These are phyloP conservation scores for Ophiostoma australiae DNA, from an alignment of 2,329 filamentous ascomycete genomes.

Conservation along the genomic window DNA sequence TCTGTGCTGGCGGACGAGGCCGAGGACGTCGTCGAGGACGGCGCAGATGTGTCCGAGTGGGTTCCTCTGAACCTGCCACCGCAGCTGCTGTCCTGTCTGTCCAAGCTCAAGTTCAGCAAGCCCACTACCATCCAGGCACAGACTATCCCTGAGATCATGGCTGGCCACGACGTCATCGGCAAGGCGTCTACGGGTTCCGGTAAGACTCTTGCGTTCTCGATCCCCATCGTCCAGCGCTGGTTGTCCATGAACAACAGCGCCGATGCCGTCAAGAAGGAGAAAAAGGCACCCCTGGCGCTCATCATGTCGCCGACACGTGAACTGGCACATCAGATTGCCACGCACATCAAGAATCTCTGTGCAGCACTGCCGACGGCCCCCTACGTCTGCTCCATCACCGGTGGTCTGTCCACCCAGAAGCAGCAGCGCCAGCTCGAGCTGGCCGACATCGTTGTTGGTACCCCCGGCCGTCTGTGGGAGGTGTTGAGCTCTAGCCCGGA, in stretches of 20 bases:
- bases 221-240: constrained; percentile 85
- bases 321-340: constrained; percentile 82
- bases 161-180: constrained; percentile 85
- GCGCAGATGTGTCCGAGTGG: constrained; percentile 75
- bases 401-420: constrained; percentile 89
- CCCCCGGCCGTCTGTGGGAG: constrained; percentile 91
- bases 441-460: constrained; percentile 89
- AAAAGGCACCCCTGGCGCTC: constrained; percentile 59
- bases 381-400: constrained; percentile 82
- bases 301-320: constrained; percentile 90
- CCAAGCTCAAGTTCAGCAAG: constrained; percentile 70
- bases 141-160: constrained; percentile 75
- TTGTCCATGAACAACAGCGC: constrained; percentile 40
- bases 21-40: constrained; percentile 42
- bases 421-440: constrained; percentile 78
- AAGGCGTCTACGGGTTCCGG: constrained; percentile 96
- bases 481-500: constrained; percentile 72
- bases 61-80: constrained; percentile 66
- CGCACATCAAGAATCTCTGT: constrained; percentile 74
- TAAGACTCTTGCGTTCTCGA: constrained; percentile 91
- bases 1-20: constrained; percentile 51
- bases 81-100: constrained; percentile 65
- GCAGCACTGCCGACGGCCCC: constrained; percentile 55
- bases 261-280: constrained; percentile 35
- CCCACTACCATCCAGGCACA: constrained; percentile 78